phyloP scores from a whole-genome alignment of 495 filamentous ascomycete species.

The Daldinia caldariorum region DNA sequence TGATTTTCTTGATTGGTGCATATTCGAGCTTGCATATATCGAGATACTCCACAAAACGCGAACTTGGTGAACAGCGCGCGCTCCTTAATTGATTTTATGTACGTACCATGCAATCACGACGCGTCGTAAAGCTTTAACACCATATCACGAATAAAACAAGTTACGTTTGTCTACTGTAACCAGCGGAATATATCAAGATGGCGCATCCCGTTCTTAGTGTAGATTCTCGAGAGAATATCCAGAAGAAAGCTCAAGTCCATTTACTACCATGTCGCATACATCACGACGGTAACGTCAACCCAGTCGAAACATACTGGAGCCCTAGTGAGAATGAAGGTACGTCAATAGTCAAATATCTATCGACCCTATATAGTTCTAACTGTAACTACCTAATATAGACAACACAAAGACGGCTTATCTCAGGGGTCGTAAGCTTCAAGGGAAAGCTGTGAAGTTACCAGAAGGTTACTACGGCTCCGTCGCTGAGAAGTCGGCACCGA shows the following conservation, averaged over 20 bases:
- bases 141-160: neutral
- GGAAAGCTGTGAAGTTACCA: constrained; percentile 73
- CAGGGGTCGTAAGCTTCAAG: constrained; percentile 82
- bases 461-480: constrained; percentile 75
- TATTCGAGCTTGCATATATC: neutral
- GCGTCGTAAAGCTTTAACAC: constrained; percentile 5
- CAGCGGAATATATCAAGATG: constrained; percentile 24
- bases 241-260: constrained; percentile 71
- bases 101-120: constrained; percentile 8
- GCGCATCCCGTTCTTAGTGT: constrained; percentile 28
- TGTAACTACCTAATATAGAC: constrained; percentile 39
- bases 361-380: neutral
- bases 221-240: constrained; percentile 27
- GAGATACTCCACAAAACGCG: constrained; percentile 2
- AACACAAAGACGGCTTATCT: constrained; percentile 73
- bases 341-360: constrained; percentile 14
- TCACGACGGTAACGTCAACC: constrained; percentile 76
- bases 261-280: constrained; percentile 86
- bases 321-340: constrained; percentile 56
- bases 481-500: constrained; percentile 47
- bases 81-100: constrained; percentile 28
- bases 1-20: neutral
- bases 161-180: neutral
- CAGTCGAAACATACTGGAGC: constrained; percentile 76
- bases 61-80: neutral